phyloP scores from a whole-genome alignment of 2,329 filamentous ascomycete species.

The Fusarium kyushuense region DNA sequence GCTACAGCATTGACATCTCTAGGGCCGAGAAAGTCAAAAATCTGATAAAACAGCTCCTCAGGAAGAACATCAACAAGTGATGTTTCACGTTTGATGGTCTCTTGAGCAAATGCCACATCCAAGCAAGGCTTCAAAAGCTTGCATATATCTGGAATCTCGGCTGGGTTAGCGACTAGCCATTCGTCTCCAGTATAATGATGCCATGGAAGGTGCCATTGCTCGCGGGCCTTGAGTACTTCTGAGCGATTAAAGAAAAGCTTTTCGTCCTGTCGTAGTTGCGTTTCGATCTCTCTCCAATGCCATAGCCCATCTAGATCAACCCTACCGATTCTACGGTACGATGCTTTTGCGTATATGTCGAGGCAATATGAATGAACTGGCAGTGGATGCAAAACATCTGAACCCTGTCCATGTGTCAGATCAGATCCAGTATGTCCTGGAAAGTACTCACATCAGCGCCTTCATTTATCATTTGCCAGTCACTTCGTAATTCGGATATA shows the following conservation, averaged over 20 bases:
- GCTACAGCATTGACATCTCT: fast-evolving
- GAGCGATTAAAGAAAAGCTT: fast-evolving
- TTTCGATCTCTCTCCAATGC: conserved; percentile 10
- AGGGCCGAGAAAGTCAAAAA: not conserved
- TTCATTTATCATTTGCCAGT: not conserved
- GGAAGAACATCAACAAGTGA: not conserved
- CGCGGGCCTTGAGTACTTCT: not conserved
- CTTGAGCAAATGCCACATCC: fast-evolving
- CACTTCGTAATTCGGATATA: not conserved
- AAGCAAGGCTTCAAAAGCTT: not conserved
- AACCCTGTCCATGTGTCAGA: not conserved
- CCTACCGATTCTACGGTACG: fast-evolving
- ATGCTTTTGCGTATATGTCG: not conserved
- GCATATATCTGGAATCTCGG: not conserved
- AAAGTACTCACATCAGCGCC: not conserved
- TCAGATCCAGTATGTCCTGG: fast-evolving
- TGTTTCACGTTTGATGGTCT: fast-evolving
- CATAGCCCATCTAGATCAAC: conserved; percentile 5
- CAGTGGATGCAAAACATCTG: not conserved
- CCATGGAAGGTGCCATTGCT: not conserved
- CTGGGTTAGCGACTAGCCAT: conserved; percentile 9
- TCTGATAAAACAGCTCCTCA: not conserved
- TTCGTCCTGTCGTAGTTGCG: fast-evolving
- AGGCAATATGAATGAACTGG: conserved; percentile 12
- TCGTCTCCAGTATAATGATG: not conserved